Conservation (phyloP, 192 early-diverging fungal genomes). For the Ramicandelaber brevisporus region DNA sequence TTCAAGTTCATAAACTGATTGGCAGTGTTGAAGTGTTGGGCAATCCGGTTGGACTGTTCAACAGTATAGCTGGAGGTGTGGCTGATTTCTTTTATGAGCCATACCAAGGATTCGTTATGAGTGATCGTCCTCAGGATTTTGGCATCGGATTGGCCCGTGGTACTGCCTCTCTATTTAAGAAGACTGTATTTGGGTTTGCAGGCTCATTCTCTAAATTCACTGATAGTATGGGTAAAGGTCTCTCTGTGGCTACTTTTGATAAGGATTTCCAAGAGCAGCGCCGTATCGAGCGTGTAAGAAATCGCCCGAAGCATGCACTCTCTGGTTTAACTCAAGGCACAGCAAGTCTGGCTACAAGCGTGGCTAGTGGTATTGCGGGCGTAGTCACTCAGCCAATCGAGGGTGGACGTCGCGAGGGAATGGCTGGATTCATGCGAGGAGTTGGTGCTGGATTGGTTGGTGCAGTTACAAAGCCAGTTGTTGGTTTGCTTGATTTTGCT, state of each 20-base stretch:
- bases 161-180: conserved; percentile 43
- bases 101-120: conserved; percentile 86
- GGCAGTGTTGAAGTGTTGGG: conserved; percentile 94
- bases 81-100: conserved; percentile 96
- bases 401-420: conserved; percentile 68
- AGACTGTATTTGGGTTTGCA: conserved; percentile 88
- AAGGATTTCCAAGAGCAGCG: conserved; percentile 64
- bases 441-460: conserved; percentile 86
- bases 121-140: conserved; percentile 78
- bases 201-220: conserved; percentile 90
- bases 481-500: conserved; percentile 85
- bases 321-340: conserved; percentile 74
- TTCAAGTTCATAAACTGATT: conserved; percentile 59
- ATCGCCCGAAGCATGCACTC: conserved; percentile 72
- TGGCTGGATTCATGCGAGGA: conserved; percentile 85
- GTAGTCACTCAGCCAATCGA: conserved; percentile 68
- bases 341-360: conserved; percentile 50
- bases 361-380: conserved; percentile 70
- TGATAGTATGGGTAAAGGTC: conserved; percentile 86
- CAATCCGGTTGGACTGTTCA: conserved; percentile 94
- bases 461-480: conserved; percentile 79
- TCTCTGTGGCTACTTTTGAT: conserved; percentile 88
- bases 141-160: conserved; percentile 75
- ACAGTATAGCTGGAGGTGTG: conserved; percentile 81
- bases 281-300: conserved; percentile 48